phyloP scores from a whole-genome alignment of 306 rosid genomes.

The Lithocarpus polystachyus region DNA sequence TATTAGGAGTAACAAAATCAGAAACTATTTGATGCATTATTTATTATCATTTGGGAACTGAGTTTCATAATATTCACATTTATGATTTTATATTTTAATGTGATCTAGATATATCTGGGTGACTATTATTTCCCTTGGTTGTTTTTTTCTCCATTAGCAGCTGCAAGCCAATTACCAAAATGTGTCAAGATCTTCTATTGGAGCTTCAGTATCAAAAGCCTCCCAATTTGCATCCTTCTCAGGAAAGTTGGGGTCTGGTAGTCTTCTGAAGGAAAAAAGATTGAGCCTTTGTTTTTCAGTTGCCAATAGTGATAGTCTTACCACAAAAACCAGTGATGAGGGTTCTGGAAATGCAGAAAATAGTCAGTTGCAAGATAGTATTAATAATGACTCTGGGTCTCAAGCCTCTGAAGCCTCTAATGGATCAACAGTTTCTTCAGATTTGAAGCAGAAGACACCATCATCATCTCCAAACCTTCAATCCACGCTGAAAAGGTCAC shows the following conservation, averaged over 20 bases:
- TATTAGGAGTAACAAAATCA: background rate
- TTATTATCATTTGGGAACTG: background rate
- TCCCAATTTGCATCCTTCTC: constrained; percentile 37
- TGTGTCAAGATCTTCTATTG: constrained; percentile 46
- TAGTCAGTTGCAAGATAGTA: constrained; percentile 33
- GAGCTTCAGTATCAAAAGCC: constrained; percentile 46
- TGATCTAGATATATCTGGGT: constrained; percentile 14
- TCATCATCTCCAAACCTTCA: constrained; percentile 28
- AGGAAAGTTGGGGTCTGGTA: constrained; percentile 34
- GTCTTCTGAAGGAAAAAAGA: constrained; percentile 40
- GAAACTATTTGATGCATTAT: background rate
- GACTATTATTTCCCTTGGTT: constrained; percentile 13
- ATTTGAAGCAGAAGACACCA: constrained; percentile 29
- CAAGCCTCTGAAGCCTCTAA: constrained; percentile 45
- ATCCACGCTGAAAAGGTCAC: constrained; percentile 36
- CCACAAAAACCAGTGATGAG: constrained; percentile 47
- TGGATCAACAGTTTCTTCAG: constrained; percentile 25
- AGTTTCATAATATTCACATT: background rate
- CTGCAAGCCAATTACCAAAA: constrained; percentile 51
- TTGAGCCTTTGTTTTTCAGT: constrained; percentile 42
- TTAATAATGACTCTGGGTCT: constrained; percentile 30
- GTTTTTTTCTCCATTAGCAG: constrained; percentile 44
- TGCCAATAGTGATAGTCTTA: constrained; percentile 63
- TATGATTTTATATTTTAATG: background rate
- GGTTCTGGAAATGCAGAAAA: constrained; percentile 33